phyloP scores from a whole-genome alignment of 2,329 filamentous ascomycete genomes.

The Colletotrichum echinochloae region DNA sequence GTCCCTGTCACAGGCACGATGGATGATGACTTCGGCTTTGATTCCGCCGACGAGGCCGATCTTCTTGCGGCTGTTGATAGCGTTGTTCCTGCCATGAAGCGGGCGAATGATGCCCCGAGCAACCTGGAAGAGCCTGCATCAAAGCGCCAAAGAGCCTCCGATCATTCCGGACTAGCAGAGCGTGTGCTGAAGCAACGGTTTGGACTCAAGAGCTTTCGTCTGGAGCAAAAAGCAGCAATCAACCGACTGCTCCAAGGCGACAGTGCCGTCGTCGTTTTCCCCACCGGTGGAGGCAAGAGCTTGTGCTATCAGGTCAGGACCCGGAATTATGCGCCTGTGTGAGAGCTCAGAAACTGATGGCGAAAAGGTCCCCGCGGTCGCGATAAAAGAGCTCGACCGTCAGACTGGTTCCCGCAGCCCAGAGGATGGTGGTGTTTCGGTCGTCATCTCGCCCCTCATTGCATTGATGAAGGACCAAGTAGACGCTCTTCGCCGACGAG shows the following conservation, averaged over 20 bases:
- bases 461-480: conserved; percentile 73
- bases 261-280: conserved; percentile 59
- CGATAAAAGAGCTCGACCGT: conserved; percentile 58
- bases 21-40: conserved; percentile 44
- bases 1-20: background rate
- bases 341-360: background rate
- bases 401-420: conserved; percentile 44
- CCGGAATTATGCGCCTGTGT: conserved; percentile 2
- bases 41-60: conserved; percentile 41
- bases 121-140: background rate
- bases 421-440: conserved; percentile 61
- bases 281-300: conserved; percentile 63
- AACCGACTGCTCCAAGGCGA: conserved; percentile 51
- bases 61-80: conserved; percentile 22
- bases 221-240: conserved; percentile 60
- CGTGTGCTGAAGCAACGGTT: conserved; percentile 54
- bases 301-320: conserved; percentile 59
- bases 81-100: background rate
- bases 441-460: conserved; percentile 68
- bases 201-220: conserved; percentile 54
- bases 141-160: conserved; percentile 5
- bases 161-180: conserved; percentile 40
- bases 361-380: conserved; percentile 58
- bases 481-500: conserved; percentile 62
- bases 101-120: background rate